phyloP scores from a whole-genome alignment of 306 rosid genomes.

The Crataegus laevigata region DNA sequence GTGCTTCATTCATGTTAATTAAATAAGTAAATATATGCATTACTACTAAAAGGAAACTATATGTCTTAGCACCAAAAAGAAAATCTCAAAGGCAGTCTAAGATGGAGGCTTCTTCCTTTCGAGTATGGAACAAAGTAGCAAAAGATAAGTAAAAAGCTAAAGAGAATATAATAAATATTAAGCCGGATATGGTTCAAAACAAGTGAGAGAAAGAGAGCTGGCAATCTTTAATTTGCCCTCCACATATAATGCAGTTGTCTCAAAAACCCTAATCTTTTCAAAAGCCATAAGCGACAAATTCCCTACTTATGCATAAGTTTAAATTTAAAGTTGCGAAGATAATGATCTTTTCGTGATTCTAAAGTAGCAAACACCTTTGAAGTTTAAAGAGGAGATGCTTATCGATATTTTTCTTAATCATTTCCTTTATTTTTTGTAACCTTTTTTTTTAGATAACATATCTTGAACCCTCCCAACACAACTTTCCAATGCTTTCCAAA shows the following conservation, averaged over 20 bases:
- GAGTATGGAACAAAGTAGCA: constrained; percentile 23
- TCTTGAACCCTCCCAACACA: constrained; percentile 43
- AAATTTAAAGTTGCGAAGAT: constrained; percentile 57
- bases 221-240: constrained; percentile 25
- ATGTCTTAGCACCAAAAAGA: background rate
- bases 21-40: background rate
- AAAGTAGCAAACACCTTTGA: constrained; percentile 74
- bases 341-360: constrained; percentile 82
- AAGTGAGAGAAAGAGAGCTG: constrained; percentile 16
- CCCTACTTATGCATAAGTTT: constrained; percentile 63
- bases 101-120: constrained; percentile 47
- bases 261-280: constrained; percentile 46
- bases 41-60: background rate
- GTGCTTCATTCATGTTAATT: background rate
- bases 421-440: constrained; percentile 2
- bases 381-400: constrained; percentile 74
- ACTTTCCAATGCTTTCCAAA: constrained; percentile 68
- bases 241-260: constrained; percentile 34
- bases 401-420: constrained; percentile 42
- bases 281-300: constrained; percentile 77
- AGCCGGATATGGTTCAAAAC: constrained; percentile 20
- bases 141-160: constrained; percentile 21
- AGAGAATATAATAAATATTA: constrained; percentile 21
- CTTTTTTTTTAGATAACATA: constrained; percentile 23
- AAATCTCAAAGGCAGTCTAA: constrained; percentile 19